phyloP scores from a whole-genome alignment of 306 rosid genomes.

The Gynostemma pentaphyllum region DNA sequence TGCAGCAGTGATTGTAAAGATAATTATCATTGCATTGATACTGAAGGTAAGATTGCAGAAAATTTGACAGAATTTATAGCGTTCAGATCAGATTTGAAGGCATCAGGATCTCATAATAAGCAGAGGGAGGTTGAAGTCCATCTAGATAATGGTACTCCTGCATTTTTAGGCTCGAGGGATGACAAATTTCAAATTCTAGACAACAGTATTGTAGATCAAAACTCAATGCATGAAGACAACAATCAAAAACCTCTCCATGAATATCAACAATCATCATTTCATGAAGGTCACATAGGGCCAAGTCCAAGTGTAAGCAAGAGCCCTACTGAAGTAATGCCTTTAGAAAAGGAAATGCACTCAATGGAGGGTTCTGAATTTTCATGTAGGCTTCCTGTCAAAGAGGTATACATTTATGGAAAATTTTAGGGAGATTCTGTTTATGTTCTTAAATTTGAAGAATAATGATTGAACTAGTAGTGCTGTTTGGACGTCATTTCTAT shows the following conservation, averaged over 20 bases:
- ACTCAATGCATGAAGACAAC: slow-evolving; percentile 22
- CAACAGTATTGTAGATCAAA: slow-evolving; percentile 16
- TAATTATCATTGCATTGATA: slow-evolving; percentile 15
- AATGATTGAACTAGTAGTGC: neutral
- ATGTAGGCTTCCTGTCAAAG: slow-evolving; percentile 22
- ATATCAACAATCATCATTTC: slow-evolving; percentile 21
- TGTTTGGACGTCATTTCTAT: too few species aligned
- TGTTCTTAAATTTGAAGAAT: neutral
- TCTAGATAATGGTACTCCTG: slow-evolving; percentile 11
- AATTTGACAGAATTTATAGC: slow-evolving; percentile 11
- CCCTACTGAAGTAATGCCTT: slow-evolving; percentile 22
- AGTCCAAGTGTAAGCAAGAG: slow-evolving; percentile 3
- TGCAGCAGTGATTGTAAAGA: slow-evolving; percentile 14
- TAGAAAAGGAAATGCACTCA: slow-evolving; percentile 17
- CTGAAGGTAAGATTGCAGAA: slow-evolving; percentile 17
- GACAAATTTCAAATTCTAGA: slow-evolving; percentile 17
- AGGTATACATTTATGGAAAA: slow-evolving; percentile 28
- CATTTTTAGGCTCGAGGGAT: slow-evolving; percentile 25
- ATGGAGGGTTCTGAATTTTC: slow-evolving; percentile 25
- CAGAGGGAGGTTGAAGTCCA: slow-evolving; percentile 36
- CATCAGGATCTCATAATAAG: slow-evolving; percentile 32
- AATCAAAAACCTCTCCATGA: slow-evolving; percentile 20
- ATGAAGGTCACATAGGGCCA: slow-evolving; percentile 14
- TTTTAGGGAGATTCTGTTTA: neutral
- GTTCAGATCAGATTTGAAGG: slow-evolving; percentile 25